Conservation (phyloP, 306 rosid species). For the Calophaca sinica region DNA sequence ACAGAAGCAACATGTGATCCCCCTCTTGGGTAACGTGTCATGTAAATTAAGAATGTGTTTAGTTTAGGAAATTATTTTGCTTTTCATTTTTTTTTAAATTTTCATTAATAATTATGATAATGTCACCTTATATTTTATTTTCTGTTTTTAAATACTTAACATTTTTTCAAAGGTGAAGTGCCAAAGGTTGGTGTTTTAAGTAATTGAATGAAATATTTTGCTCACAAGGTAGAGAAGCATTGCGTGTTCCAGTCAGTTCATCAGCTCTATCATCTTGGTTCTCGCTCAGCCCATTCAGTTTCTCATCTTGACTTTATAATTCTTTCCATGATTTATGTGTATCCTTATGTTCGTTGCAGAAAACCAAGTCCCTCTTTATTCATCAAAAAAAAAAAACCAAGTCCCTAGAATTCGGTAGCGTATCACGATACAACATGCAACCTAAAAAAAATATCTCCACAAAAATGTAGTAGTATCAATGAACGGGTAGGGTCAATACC, state of each 20-base stretch:
- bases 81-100: no score
- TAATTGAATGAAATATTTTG: no score
- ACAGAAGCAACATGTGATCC: background rate
- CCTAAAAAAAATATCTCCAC: background rate
- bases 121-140: no score
- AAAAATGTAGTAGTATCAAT: background rate
- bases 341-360: conserved; percentile 1
- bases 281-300: background rate
- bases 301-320: conserved; percentile 2
- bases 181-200: no score
- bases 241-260: no score
- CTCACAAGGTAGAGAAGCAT: no score
- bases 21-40: background rate
- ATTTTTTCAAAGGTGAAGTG: no score
- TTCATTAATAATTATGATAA: no score
- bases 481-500: conserved; percentile 19
- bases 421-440: background rate
- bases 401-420: background rate
- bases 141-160: no score
- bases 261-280: no score
- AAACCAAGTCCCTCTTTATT: background rate
- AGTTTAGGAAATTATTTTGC: no score
- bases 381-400: no score
- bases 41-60: background rate
- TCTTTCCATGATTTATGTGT: background rate